Evolutionary conservation across 169 alveolate genomes (phyloP).

Genomic region (Plasmodium vinckei): DNA sequence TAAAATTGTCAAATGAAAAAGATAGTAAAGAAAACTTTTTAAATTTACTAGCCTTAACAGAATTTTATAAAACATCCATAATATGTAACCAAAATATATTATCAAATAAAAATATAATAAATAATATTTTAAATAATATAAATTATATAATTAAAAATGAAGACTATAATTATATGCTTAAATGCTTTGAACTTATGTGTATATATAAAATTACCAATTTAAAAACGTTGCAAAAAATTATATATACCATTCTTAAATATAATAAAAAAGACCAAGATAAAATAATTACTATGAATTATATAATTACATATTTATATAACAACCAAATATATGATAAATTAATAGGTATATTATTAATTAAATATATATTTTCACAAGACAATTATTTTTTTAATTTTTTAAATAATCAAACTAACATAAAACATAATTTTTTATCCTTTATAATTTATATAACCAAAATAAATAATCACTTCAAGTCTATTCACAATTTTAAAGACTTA

Average conservation of each 20-base stretch:
- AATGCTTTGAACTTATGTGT: conserved; percentile 23
- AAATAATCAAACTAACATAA: conserved; percentile 7
- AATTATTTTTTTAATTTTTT: conserved; percentile 17
- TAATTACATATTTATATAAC: conserved; percentile 33
- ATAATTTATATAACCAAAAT: conserved; percentile 6
- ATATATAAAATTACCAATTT: conserved; percentile 24
- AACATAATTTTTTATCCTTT: conserved; percentile 11
- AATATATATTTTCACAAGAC: conserved; percentile 7
- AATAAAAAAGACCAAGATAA: conserved; percentile 21
- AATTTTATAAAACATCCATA: conserved; percentile 11
- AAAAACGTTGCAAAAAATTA: conserved; percentile 4
- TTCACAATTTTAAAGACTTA: no score
- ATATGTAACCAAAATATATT: not conserved
- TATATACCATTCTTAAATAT: conserved; percentile 19
- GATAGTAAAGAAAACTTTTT: not conserved
- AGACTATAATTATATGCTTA: conserved; percentile 13
- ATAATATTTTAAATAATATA: not conserved
- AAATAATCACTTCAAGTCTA: no score
- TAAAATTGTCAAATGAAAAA: not conserved
- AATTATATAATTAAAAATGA: conserved; percentile 3
- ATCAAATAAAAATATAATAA: not conserved
- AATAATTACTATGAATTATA: conserved; percentile 25
- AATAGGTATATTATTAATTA: conserved; percentile 8
- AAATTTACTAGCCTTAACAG: not conserved
- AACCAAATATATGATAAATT: conserved; percentile 8